phyloP scores from a whole-genome alignment of 2,329 filamentous ascomycete species.

The Dactylellina drechsleri region DNA sequence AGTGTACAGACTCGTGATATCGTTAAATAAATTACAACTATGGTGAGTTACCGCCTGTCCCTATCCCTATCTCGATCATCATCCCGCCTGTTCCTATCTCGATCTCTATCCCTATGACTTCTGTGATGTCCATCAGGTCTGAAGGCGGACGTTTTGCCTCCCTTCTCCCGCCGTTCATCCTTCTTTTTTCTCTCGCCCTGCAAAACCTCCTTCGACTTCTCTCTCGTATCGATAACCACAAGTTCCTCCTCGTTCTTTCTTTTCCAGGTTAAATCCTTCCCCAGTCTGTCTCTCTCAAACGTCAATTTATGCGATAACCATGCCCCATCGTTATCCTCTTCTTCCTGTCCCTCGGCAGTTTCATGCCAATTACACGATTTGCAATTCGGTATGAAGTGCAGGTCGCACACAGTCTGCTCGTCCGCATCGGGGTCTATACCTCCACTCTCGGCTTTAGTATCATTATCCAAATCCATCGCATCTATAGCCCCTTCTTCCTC shows the following conservation, averaged over 20 bases:
- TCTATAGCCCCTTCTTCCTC: slow-evolving; percentile 48
- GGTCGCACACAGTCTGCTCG: slow-evolving; percentile 82
- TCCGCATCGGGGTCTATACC: slow-evolving; percentile 68
- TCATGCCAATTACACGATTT: slow-evolving; percentile 90
- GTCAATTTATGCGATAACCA: slow-evolving; percentile 79
- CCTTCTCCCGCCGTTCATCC: slow-evolving; percentile 63
- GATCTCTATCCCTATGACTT: slow-evolving; percentile 29
- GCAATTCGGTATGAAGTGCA: slow-evolving; percentile 96
- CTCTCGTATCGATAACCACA: slow-evolving; percentile 90
- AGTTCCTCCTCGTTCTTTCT: slow-evolving; percentile 90
- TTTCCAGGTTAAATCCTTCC: slow-evolving; percentile 90
- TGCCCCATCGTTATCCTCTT: slow-evolving; percentile 63
- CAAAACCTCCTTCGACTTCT: slow-evolving; percentile 78
- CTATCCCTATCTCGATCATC: slow-evolving; percentile 12
- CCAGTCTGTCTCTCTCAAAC: slow-evolving; percentile 88
- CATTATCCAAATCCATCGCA: slow-evolving; percentile 54
- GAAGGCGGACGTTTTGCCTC: slow-evolving; percentile 59
- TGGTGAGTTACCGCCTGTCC: background rate
- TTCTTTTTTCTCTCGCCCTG: slow-evolving; percentile 72
- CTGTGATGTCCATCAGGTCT: slow-evolving; percentile 49
- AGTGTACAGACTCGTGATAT: background rate
- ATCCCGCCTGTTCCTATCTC: slow-evolving; percentile 16
- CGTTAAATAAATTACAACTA: background rate
- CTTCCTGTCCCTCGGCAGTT: slow-evolving; percentile 67
- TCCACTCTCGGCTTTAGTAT: slow-evolving; percentile 57